Base-by-base conservation (phyloP, 2,329 filamentous ascomycete genomes). In the Hypoxylon sp. region DNA sequence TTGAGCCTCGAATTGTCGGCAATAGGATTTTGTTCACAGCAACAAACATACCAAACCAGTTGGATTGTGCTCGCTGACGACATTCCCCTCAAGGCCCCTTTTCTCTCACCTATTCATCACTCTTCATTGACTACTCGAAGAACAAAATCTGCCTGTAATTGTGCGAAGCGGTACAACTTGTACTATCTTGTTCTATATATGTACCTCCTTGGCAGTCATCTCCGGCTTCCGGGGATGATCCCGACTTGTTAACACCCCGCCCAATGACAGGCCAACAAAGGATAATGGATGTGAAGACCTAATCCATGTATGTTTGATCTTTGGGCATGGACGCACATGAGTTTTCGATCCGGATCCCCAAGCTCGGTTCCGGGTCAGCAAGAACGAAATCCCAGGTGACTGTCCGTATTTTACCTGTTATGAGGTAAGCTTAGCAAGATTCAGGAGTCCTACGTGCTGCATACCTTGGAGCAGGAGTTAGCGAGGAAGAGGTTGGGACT, bases 301-400 rank as follows among this genome's bases (percentile, higher is more conserved):
- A 61, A 59, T 36, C 21, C 58, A 70, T 65, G 65, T 69, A 71
- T 63, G 63, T 71, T 69, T 69, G 60, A 60, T 51, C 21, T 64
- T 64, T 64, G 45, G 68, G 63, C 52, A 62, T 56, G 36, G 49
- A 5, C 36, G 51, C 64, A 63, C 68, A 71, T 69, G 64, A 63
- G 65, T 60, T 57, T 57, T 71, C 60, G 63, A 66, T 57, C 61
- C 68, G 52, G 65, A 60, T 48, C 58, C 65, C 19, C 58, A 65
- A 56, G 65, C 46, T 52, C 59, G 65, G 65, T 65, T 65, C 62
- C 61, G 55, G 51, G 48, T 59, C 46, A 61, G 56, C 49, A 56
- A 58, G 17, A 25, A 52, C 17, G 32, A 17, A 38, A 36, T 17
- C 53, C 30, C 60, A 67, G 61, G 49, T 60, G 53, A 60, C 52